Evolutionary conservation across 108 stramenopile species (phyloP).

Genomic region (Nitzschia sp.): DNA sequence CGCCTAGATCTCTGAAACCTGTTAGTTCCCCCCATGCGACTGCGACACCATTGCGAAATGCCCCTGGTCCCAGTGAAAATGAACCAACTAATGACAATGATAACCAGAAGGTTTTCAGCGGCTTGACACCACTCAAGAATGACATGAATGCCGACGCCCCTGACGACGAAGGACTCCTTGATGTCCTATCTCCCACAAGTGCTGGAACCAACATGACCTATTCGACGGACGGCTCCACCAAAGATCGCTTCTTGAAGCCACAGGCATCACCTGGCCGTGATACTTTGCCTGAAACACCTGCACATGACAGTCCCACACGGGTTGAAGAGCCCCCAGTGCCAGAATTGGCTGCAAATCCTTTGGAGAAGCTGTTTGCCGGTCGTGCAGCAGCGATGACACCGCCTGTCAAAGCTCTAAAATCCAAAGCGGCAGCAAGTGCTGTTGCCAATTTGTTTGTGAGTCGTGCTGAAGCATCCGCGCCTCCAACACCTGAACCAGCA

Average conservation of each 20-base stretch:
- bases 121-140: background rate
- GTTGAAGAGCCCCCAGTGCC: background rate
- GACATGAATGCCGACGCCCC: background rate
- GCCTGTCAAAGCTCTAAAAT: background rate
- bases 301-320: background rate
- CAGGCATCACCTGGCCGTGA: conserved; percentile 1
- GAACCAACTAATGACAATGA: background rate
- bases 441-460: background rate
- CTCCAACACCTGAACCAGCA: background rate
- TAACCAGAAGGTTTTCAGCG: background rate
- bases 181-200: conserved; percentile 13
- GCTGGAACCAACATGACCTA: conserved; percentile 9
- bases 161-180: background rate
- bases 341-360: too few relatives aligned
- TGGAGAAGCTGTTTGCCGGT: too few relatives aligned
- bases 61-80: background rate
- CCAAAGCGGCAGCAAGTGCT: background rate
- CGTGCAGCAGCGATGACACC: too few relatives aligned
- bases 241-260: background rate
- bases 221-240: conserved; percentile 6
- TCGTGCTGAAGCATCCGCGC: background rate
- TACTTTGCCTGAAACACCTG: background rate
- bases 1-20: conserved; percentile 11
- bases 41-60: background rate
- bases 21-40: background rate